phyloP scores from a whole-genome alignment of 768 basidiomycete genomes.

The Pisolithus microcarpus region DNA sequence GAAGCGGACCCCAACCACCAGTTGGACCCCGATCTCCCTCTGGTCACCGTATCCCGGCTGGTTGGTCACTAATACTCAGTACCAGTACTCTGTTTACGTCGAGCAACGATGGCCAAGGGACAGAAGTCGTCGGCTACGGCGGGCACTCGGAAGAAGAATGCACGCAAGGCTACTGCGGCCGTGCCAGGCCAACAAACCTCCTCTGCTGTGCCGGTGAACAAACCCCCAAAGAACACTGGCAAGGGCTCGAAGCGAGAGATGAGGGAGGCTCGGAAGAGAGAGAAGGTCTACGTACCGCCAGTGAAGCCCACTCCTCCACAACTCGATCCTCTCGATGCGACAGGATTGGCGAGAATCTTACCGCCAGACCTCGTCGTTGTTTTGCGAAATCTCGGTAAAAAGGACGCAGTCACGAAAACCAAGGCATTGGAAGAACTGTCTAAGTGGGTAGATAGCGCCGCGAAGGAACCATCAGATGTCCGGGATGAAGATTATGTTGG shows the following conservation, averaged over 20 bases:
- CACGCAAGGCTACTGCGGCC: constrained; percentile 53
- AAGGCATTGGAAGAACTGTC: constrained; percentile 81
- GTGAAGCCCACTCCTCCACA: constrained; percentile 66
- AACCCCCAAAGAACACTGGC: constrained; percentile 40
- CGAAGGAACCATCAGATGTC: constrained; percentile 33
- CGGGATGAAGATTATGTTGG: neutral
- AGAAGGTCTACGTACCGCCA: constrained; percentile 85
- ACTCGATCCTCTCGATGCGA: constrained; percentile 82
- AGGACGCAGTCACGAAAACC: constrained; percentile 77
- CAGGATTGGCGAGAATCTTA: constrained; percentile 64
- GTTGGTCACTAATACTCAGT: no score
- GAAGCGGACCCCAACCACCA: neutral
- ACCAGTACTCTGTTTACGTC: no score
- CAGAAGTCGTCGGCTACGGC: constrained; percentile 76
- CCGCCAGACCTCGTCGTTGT: constrained; percentile 81
- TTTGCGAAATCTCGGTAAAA: constrained; percentile 78
- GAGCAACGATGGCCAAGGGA: constrained; percentile 33
- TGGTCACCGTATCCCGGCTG: neutral
- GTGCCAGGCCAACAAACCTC: constrained; percentile 20
- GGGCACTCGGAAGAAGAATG: constrained; percentile 90
- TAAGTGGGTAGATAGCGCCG: constrained; percentile 55
- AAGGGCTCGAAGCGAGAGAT: constrained; percentile 35
- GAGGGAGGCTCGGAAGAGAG: constrained; percentile 66
- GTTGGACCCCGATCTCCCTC: neutral
- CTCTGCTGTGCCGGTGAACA: constrained; percentile 29